Conservation (phyloP, 495 filamentous ascomycete genomes). For the Acidomyces sp. region DNA sequence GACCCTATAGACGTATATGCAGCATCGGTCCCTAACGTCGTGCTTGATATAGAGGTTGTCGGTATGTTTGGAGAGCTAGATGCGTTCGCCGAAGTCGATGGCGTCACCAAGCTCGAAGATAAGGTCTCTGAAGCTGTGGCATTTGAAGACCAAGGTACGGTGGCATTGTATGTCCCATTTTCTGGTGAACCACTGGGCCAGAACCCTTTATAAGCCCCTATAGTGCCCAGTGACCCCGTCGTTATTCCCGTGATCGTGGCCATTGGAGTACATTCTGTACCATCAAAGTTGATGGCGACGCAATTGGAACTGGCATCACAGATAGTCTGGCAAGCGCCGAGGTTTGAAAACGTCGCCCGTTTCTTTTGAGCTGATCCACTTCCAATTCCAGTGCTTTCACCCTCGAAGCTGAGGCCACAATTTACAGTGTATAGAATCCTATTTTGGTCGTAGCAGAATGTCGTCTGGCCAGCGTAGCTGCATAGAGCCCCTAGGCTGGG, state of each 20-base stretch:
- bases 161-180: neutral
- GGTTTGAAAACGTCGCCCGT: neutral
- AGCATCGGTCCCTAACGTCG: neutral
- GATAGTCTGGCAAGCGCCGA: conserved; percentile 2
- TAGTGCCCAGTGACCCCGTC: neutral
- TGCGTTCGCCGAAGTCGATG: neutral
- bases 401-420: conserved; percentile 5
- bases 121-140: neutral
- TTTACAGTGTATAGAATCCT: conserved; percentile 9
- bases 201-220: conserved; percentile 11
- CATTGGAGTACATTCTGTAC: conserved; percentile 1
- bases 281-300: conserved; percentile 5
- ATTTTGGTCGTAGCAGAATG: conserved; percentile 9
- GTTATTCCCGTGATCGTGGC: conserved; percentile 6
- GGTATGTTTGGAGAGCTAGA: no score
- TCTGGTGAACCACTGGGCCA: neutral
- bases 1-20: neutral
- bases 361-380: neutral
- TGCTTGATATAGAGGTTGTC: neutral
- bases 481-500: conserved; percentile 1
- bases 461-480: conserved; percentile 3
- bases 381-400: neutral
- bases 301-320: conserved; percentile 2
- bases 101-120: neutral
- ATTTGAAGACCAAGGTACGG: neutral